Percentiles rank a stretch among this genome's conserved stretches.
Evolutionary conservation across 1,284 basidiomycete species (phyloP).

Genomic region (Cryptococcus wingfieldii): DNA sequence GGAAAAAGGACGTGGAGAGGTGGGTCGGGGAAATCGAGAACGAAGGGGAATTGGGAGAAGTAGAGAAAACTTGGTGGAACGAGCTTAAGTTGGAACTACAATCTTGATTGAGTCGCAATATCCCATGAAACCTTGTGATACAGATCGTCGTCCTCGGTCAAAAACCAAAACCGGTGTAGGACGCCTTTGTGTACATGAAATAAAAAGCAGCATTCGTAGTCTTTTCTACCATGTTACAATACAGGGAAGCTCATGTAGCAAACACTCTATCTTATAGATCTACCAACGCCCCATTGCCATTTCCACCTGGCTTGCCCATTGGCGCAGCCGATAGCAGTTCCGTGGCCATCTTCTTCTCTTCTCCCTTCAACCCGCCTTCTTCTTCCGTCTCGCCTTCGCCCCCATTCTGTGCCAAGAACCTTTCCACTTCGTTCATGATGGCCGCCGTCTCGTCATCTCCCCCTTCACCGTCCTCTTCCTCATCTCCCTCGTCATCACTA

Average conservation of each 20-base stretch:
- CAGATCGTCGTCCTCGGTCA: neutral
- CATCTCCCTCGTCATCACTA: slow-evolving; percentile 65
- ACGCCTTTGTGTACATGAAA: neutral
- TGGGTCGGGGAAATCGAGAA: slow-evolving; percentile 36
- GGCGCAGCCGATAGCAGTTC: slow-evolving; percentile 38
- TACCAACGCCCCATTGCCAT: slow-evolving; percentile 4
- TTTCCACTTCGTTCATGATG: slow-evolving; percentile 87
- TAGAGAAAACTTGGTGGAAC: slow-evolving; percentile 22
- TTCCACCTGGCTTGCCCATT: slow-evolving; percentile 17
- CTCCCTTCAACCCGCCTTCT: slow-evolving; percentile 64
- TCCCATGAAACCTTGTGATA: too few species aligned
- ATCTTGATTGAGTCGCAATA: too few species aligned
- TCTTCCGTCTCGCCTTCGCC: slow-evolving; percentile 58
- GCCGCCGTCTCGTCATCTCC: slow-evolving; percentile 59
- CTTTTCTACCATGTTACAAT: neutral
- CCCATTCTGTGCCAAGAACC: slow-evolving; percentile 70
- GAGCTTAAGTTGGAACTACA: slow-evolving; percentile 1
- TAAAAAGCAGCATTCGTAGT: neutral
- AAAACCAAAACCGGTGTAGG: neutral
- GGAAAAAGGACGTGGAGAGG: slow-evolving; percentile 23
- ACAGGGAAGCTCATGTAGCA: neutral
- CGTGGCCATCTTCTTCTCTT: slow-evolving; percentile 65
- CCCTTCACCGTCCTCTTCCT: slow-evolving; percentile 53
- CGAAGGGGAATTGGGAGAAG: slow-evolving; percentile 23
- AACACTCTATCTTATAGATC: slow-evolving; percentile 4